These are phyloP conservation scores for Ogataea paradorogensis DNA, from an alignment of 805 yeast species.

Conservation along the genomic window DNA sequence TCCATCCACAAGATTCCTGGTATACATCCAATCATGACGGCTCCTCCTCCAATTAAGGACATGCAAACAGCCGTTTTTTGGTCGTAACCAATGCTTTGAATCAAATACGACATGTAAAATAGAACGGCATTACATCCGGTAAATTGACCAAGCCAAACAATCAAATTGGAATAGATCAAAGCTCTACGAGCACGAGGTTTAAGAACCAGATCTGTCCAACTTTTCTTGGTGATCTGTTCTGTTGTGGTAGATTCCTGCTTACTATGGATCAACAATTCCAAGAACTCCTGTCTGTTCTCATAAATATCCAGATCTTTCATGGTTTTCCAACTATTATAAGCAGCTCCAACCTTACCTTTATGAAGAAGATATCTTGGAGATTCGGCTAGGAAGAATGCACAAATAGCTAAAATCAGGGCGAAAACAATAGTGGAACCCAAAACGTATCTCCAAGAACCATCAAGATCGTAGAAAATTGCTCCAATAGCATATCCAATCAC, in stretches of 20 bases:
- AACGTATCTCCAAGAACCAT: slow-evolving; percentile 64
- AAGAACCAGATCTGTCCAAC: slow-evolving; percentile 48
- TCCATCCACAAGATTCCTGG: slow-evolving; percentile 63
- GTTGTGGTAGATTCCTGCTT: slow-evolving; percentile 39
- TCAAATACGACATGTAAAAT: slow-evolving; percentile 60
- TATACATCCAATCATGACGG: slow-evolving; percentile 59
- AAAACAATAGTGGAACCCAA: slow-evolving; percentile 63
- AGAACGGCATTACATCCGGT: slow-evolving; percentile 67
- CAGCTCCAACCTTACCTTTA: slow-evolving; percentile 49
- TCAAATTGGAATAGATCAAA: slow-evolving; percentile 51
- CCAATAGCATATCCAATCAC: slow-evolving; percentile 62
- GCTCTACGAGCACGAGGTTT: slow-evolving; percentile 62
- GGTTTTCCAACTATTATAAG: slow-evolving; percentile 54
- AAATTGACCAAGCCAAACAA: slow-evolving; percentile 61
- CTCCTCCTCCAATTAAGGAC: slow-evolving; percentile 70
- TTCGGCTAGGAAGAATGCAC: slow-evolving; percentile 55
- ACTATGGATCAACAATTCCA: slow-evolving; percentile 39
- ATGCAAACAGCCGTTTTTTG: slow-evolving; percentile 53
- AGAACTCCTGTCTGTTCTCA: slow-evolving; percentile 48
- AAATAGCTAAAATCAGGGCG: slow-evolving; percentile 48
- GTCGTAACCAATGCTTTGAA: slow-evolving; percentile 53
- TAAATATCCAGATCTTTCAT: slow-evolving; percentile 46
- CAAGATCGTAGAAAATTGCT: slow-evolving; percentile 55
- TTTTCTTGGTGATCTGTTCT: slow-evolving; percentile 38
- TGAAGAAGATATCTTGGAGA: slow-evolving; percentile 56